Conservation (phyloP, 768 basidiomycete species). For the Leccinellum albellum region DNA sequence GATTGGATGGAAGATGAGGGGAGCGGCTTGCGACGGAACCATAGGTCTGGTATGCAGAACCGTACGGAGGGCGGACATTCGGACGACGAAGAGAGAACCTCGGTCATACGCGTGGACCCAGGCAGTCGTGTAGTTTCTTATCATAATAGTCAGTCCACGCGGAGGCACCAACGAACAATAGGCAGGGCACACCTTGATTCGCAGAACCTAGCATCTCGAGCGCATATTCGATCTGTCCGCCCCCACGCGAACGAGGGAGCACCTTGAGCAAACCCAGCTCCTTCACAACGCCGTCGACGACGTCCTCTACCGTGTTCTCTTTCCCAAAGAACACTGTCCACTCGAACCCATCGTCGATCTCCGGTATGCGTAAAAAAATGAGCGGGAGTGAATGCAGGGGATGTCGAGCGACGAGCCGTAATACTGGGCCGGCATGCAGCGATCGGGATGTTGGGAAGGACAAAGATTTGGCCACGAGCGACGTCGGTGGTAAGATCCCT, state of each 20-base stretch:
- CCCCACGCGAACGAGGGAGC: conserved; percentile 69
- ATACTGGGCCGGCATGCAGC: conserved; percentile 48
- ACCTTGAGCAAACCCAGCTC: conserved; percentile 69
- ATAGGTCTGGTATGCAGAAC: conserved; percentile 74
- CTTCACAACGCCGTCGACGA: conserved; percentile 48
- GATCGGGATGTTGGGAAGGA: conserved; percentile 67
- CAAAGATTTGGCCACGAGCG: conserved; percentile 39
- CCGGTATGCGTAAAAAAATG: conserved; percentile 65
- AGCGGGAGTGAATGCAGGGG: conserved; percentile 51
- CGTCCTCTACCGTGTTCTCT: conserved; percentile 49
- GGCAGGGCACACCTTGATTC: conserved; percentile 43
- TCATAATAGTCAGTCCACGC: not conserved
- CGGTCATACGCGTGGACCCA: conserved; percentile 10
- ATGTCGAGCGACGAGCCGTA: conserved; percentile 73
- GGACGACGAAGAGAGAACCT: conserved; percentile 14
- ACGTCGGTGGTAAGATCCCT: conserved; percentile 50
- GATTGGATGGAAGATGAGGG: conserved; percentile 46
- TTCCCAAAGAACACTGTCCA: conserved; percentile 66
- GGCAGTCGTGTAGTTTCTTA: conserved; percentile 14
- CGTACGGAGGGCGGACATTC: conserved; percentile 35
- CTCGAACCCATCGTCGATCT: conserved; percentile 69
- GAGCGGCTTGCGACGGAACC: conserved; percentile 69
- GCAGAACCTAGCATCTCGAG: conserved; percentile 55
- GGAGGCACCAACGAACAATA: not conserved
- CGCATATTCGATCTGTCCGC: conserved; percentile 60